Conservation (phyloP, 768 basidiomycete species). For the Suillus decipiens region DNA sequence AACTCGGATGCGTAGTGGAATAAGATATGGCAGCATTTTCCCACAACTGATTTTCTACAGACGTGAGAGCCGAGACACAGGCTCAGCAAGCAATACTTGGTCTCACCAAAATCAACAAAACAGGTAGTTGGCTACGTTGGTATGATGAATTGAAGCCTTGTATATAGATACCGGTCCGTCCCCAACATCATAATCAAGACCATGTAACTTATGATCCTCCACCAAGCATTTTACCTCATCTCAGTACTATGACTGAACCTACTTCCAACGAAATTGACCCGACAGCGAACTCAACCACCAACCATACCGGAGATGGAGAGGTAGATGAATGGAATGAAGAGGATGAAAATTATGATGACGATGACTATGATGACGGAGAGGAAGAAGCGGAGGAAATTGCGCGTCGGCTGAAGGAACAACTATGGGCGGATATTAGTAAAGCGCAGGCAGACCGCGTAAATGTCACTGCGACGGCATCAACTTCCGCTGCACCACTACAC, state of each 20-base stretch:
- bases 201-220: not conserved
- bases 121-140: not conserved
- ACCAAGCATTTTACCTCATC: not conserved
- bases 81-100: not conserved
- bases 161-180: not conserved
- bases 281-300: not conserved
- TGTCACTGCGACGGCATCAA: slow-evolving; percentile 18
- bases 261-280: not conserved
- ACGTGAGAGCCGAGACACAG: too few species aligned
- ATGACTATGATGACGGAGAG: slow-evolving; percentile 59
- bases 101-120: not conserved
- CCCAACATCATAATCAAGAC: not conserved
- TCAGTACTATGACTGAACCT: slow-evolving; percentile 1
- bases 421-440: slow-evolving; percentile 76
- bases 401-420: slow-evolving; percentile 69
- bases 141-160: not conserved
- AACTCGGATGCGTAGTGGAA: too few species aligned
- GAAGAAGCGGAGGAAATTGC: slow-evolving; percentile 78
- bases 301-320: slow-evolving; percentile 4
- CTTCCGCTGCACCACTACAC: not conserved
- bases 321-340: slow-evolving; percentile 42
- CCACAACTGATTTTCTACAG: too few species aligned
- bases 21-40: too few species aligned
- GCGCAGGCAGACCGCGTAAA: slow-evolving; percentile 48
- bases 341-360: slow-evolving; percentile 47